Conservation (phyloP, 495 filamentous ascomycete species). For the Hyaloscypha variabilis region DNA sequence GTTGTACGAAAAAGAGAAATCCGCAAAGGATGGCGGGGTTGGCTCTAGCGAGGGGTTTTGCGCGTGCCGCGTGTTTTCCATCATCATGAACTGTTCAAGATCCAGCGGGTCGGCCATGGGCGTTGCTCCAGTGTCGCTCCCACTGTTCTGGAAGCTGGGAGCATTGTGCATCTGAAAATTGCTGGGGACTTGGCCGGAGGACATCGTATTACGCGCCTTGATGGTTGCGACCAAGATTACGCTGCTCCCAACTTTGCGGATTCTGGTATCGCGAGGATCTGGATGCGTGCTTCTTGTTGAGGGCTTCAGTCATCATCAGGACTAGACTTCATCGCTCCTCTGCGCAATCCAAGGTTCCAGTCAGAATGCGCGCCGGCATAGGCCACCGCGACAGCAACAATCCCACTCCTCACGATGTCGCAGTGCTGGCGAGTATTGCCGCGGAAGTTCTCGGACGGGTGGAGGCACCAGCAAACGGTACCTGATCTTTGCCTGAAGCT, state of each 20-base stretch:
- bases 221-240: constrained; percentile 5
- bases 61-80: constrained; percentile 16
- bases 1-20: constrained; percentile 30
- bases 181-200: constrained; percentile 19
- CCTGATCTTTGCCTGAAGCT: neutral
- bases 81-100: constrained; percentile 34
- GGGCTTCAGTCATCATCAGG: constrained; percentile 10
- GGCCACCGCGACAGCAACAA: neutral
- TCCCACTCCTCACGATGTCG: neutral
- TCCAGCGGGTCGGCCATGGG: constrained; percentile 25
- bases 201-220: constrained; percentile 15
- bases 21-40: constrained; percentile 27
- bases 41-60: constrained; percentile 28
- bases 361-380: neutral
- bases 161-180: constrained; percentile 24
- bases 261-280: constrained; percentile 12
- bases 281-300: constrained; percentile 9
- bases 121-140: constrained; percentile 9
- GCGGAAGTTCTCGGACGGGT: neutral
- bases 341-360: neutral
- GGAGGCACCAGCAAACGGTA: neutral
- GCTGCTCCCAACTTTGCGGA: neutral
- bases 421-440: neutral
- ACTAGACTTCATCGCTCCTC: constrained; percentile 7
- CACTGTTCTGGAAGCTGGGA: constrained; percentile 18